A percentile compares a stretch with the other conserved stretches of the same genome.
Conservation (phyloP, 2,329 filamentous ascomycete genomes). For the Alternaria sp. region DNA sequence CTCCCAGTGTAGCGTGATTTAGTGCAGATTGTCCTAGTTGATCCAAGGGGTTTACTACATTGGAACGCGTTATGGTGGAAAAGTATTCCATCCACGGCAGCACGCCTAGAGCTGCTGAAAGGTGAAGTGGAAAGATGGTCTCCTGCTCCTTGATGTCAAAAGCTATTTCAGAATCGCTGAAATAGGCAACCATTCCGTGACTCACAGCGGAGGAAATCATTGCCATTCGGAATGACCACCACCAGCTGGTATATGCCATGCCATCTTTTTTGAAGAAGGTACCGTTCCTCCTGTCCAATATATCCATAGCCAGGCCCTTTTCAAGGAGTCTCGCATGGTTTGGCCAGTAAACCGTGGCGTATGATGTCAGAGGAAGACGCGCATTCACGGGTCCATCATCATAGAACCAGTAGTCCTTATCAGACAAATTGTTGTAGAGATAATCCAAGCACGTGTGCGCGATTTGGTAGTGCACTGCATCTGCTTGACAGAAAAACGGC, state of each 20-base stretch:
- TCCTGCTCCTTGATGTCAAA: fast-evolving
- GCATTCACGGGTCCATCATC: neutral
- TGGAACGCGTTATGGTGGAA: neutral
- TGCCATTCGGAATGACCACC: neutral
- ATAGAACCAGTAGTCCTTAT: neutral
- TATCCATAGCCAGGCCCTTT: neutral
- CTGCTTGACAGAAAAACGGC: neutral
- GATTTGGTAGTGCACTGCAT: neutral
- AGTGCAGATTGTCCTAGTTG: neutral
- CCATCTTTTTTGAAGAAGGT: neutral
- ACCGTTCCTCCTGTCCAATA: fast-evolving
- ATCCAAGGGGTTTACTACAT: neutral
- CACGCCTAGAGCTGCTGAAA: neutral
- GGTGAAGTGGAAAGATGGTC: fast-evolving
- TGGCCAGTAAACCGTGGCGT: neutral
- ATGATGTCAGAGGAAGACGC: neutral
- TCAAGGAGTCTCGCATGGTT: neutral
- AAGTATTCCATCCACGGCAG: neutral
- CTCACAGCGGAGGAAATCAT: too few species aligned
- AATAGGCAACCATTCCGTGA: too few species aligned
- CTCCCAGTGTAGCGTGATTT: neutral
- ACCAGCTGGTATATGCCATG: neutral
- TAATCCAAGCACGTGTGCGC: neutral
- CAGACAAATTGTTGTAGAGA: neutral
- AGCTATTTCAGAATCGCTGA: too few species aligned